phyloP scores from a whole-genome alignment of 1,284 basidiomycete species.

The Tremellales sp. region DNA sequence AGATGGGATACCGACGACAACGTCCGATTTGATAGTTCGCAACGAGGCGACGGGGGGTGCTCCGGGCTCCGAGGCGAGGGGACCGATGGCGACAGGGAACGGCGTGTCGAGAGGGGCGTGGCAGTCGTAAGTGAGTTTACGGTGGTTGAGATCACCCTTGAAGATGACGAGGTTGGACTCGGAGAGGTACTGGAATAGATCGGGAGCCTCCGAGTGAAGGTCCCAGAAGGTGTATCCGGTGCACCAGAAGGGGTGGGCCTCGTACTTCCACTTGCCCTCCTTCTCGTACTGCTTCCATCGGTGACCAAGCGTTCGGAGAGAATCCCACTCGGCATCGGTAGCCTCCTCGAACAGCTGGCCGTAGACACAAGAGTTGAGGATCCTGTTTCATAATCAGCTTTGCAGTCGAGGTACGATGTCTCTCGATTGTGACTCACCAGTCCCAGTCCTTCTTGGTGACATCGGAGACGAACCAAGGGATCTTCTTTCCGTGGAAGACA shows the following conservation, averaged over 20 bases:
- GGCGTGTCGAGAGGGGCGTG: conserved; percentile 86
- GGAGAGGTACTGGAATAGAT: conserved; percentile 89
- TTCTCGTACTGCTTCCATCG: conserved; percentile 97
- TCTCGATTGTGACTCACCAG: too few relatives aligned
- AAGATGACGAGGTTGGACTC: conserved; percentile 90
- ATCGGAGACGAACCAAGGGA: conserved; percentile 87
- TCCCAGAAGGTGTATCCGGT: conserved; percentile 95
- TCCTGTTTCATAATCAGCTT: conserved; percentile 20
- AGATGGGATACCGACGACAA: conserved; percentile 61
- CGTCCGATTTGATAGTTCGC: conserved; percentile 82
- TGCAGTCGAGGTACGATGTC: neutral
- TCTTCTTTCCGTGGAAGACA: conserved; percentile 64
- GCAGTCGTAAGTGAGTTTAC: conserved; percentile 85
- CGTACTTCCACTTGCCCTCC: conserved; percentile 91
- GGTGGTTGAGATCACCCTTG: conserved; percentile 93
- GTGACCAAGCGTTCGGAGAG: conserved; percentile 71
- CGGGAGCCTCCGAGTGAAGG: conserved; percentile 79
- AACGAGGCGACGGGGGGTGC: conserved; percentile 82
- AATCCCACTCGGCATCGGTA: conserved; percentile 73
- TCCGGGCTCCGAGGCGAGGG: conserved; percentile 82
- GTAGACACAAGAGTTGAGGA: conserved; percentile 79
- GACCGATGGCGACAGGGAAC: conserved; percentile 87
- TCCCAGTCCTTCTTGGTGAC: conserved; percentile 96
- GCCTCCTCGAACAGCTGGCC: conserved; percentile 82
- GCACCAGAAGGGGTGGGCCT: conserved; percentile 91